Evolutionary conservation across 75 land plant genomes (phyloP), one percentile per base, ranked within the genome.

Genomic region (Cunninghamia lanceolata): DNA sequence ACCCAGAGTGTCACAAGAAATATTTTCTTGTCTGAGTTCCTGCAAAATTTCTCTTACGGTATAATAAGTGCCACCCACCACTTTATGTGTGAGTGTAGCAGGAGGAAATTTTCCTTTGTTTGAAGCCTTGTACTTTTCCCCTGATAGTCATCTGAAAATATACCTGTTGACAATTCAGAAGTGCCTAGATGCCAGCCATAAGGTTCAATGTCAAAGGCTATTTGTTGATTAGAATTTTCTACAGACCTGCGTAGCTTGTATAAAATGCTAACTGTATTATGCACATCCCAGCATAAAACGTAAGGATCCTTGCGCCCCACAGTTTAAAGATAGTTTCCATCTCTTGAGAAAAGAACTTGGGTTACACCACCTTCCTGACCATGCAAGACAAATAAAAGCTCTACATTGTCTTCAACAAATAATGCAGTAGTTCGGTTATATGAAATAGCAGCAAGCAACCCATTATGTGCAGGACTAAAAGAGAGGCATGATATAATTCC

Each of bases 281-380:
- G n/a, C n/a, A n/a, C n/a, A n/a, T n/a, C n/a, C n/a, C n/a, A n/a
- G n/a, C n/a, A n/a, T n/a, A n/a, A n/a, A n/a, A n/a, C n/a, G n/a
- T n/a, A n/a, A n/a, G n/a, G n/a, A n/a, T n/a, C 99, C 99, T 98
- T 98, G 35, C 99, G 90, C 9, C 95, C 99, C 25, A 99, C 99
- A 10, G 94, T 96, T 71, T 95, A 98, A 4, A 98, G 85, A 91
- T 94, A 97, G 66, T 96, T 97, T 35, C 99, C 99, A 90, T 98
- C 99, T 88, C 92, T 98, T 21, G 99, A 98, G 82, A 98, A 98
- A 82, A 92, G 92, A 46, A 98, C 95, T 92, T 98, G 98, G 25
- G 99, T 98, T 82, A 98, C 91, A 52, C 99, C 99, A 88, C 99
- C 99, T 86, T 89, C 91, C 89, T 98, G 99, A 6, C 99, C 99